Evolutionary conservation across 345 rosid genomes (phyloP).

Genomic region (Stellera chamaejasme): DNA sequence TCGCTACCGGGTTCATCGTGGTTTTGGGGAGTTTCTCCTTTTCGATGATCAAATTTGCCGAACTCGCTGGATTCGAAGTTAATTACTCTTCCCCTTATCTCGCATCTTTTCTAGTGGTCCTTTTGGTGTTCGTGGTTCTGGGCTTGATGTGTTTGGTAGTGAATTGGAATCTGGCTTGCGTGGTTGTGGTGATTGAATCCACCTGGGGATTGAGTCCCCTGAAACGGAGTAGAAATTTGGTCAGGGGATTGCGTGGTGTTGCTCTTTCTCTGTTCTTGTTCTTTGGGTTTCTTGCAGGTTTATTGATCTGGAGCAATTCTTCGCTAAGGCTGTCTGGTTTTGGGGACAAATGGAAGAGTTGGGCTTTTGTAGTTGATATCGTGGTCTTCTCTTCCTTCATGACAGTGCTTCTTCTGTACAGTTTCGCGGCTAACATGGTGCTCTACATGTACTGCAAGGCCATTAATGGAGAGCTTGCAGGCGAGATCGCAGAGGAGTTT

Average conservation of each 20-base stretch:
- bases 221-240: constrained; percentile 41
- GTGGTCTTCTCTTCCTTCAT: constrained; percentile 33
- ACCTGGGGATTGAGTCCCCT: constrained; percentile 59
- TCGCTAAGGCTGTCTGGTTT: constrained; percentile 11
- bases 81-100: constrained; percentile 28
- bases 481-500: constrained; percentile 69
- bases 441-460: constrained; percentile 69
- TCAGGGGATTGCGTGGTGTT: constrained; percentile 41
- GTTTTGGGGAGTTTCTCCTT: constrained; percentile 20
- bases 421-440: constrained; percentile 44
- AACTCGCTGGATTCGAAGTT: constrained; percentile 21
- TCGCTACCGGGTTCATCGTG: constrained; percentile 19
- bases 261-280: constrained; percentile 27
- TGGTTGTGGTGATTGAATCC: constrained; percentile 56
- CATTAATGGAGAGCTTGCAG: constrained; percentile 55
- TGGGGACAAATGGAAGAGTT: constrained; percentile 31
- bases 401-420: constrained; percentile 25
- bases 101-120: constrained; percentile 7
- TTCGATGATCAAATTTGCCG: constrained; percentile 14
- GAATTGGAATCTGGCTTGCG: constrained; percentile 41
- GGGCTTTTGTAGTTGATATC: constrained; percentile 34
- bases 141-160: constrained; percentile 28
- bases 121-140: constrained; percentile 7
- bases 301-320: constrained; percentile 23
- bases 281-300: constrained; percentile 16